Conservation (phyloP, 2,329 filamentous ascomycete genomes). For the Diaporthe vexans region DNA sequence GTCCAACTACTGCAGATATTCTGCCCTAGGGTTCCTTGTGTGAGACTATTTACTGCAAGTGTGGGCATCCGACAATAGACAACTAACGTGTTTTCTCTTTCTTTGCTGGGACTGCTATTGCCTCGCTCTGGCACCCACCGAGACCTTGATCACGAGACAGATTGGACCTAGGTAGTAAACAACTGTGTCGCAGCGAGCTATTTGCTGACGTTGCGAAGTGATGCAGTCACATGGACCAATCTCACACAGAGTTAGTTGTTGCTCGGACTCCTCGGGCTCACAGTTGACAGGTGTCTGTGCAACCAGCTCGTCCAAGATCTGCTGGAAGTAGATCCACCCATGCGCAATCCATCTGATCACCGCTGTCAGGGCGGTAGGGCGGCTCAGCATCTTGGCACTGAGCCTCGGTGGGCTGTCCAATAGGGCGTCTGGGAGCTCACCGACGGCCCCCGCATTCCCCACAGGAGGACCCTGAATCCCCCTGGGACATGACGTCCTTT, state of each 20-base stretch:
- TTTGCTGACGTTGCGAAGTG: neutral
- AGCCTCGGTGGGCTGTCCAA: slow-evolving; percentile 29
- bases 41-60: too few relatives aligned
- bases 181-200: neutral
- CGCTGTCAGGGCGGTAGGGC: slow-evolving; percentile 23
- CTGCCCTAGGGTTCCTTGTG: too few relatives aligned
- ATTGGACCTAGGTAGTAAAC: too few relatives aligned
- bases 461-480: slow-evolving; percentile 36
- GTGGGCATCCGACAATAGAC: too few relatives aligned
- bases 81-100: too few relatives aligned
- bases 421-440: neutral
- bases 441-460: slow-evolving; percentile 24
- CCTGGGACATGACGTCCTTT: slow-evolving; percentile 39
- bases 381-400: slow-evolving; percentile 29
- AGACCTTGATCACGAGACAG: neutral
- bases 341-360: slow-evolving; percentile 16
- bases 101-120: too few relatives aligned
- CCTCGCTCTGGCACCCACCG: too few relatives aligned
- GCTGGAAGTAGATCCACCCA: slow-evolving; percentile 27
- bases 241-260: neutral
- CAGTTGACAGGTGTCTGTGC: slow-evolving; percentile 13
- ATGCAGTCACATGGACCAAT: neutral
- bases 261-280: slow-evolving; percentile 15
- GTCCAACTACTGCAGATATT: too few relatives aligned
- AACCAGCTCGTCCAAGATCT: neutral